Percentiles rank a stretch among this genome's conserved stretches.
Conservation (phyloP, 805 yeast species). For the Zygosaccharomyces lentus region DNA sequence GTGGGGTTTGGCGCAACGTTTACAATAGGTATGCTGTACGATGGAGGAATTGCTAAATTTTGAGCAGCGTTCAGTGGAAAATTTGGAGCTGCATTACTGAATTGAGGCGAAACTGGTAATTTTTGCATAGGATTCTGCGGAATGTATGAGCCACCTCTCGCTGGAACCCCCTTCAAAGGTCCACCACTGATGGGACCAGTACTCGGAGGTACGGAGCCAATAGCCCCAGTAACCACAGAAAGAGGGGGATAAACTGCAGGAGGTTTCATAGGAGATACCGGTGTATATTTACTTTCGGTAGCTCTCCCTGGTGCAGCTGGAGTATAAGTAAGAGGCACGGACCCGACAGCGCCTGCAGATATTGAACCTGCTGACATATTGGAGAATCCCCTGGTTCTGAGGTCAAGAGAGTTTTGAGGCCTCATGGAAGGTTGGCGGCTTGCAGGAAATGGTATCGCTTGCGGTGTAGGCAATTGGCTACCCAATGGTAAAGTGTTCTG, state of each 20-base stretch:
- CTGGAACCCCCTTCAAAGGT: background rate
- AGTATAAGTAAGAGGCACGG: constrained; percentile 4
- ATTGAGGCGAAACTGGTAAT: background rate
- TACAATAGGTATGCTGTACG: background rate
- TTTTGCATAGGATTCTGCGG: constrained; percentile 2
- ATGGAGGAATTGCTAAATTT: background rate
- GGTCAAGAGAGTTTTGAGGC: constrained; percentile 1
- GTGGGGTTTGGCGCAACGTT: constrained; percentile 13
- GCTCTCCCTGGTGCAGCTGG: constrained; percentile 1
- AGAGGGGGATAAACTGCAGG: constrained; percentile 2
- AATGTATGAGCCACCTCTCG: constrained; percentile 5
- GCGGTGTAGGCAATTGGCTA: constrained; percentile 1
- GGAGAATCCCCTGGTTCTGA: constrained; percentile 24
- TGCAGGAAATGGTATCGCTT: constrained; percentile 5
- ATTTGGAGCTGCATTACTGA: constrained; percentile 1
- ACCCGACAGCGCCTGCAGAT: constrained; percentile 6
- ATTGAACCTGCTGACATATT: constrained; percentile 22
- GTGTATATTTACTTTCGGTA: constrained; percentile 10
- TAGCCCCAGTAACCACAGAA: background rate
- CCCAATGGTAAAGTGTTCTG: constrained; percentile 9
- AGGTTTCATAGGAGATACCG: constrained; percentile 5
- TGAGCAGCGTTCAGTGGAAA: constrained; percentile 5
- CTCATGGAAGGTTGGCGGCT: constrained; percentile 4
- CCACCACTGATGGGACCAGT: background rate
- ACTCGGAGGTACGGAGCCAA: background rate